These are phyloP conservation scores for Ministeria vibrans DNA, from an alignment of 78 protist genomes.

Conservation along the genomic window DNA sequence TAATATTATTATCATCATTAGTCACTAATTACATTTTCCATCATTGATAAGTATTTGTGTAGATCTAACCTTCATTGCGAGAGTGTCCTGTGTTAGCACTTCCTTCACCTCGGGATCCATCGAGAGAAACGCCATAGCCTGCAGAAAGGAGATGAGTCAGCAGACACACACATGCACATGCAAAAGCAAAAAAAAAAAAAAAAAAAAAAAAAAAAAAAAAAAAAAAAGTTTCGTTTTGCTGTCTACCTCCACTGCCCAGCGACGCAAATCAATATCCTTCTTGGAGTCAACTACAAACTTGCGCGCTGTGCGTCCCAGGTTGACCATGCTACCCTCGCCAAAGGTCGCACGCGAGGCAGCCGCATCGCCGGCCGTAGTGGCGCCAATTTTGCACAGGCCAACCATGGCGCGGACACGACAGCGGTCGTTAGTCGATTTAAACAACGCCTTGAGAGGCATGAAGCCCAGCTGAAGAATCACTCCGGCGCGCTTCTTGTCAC, in stretches of 20 bases:
- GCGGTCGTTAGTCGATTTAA: background rate
- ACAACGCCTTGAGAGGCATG: background rate
- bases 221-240: background rate
- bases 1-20: too few species aligned
- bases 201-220: background rate
- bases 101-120: too few species aligned
- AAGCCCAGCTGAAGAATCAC: background rate
- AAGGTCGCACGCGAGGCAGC: background rate
- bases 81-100: too few species aligned
- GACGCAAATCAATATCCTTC: background rate
- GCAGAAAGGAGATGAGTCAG: background rate
- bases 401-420: background rate
- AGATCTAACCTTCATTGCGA: too few species aligned
- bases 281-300: background rate
- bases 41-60: too few species aligned
- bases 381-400: slow-evolving; percentile 10
- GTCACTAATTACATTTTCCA: too few species aligned
- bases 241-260: background rate
- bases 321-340: background rate
- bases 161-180: background rate
- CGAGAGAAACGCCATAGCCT: too few species aligned
- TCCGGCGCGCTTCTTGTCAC: background rate
- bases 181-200: background rate
- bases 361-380: background rate
- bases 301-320: background rate